phyloP scores from a whole-genome alignment of 768 basidiomycete genomes.

The Butyriboletus loyo region DNA sequence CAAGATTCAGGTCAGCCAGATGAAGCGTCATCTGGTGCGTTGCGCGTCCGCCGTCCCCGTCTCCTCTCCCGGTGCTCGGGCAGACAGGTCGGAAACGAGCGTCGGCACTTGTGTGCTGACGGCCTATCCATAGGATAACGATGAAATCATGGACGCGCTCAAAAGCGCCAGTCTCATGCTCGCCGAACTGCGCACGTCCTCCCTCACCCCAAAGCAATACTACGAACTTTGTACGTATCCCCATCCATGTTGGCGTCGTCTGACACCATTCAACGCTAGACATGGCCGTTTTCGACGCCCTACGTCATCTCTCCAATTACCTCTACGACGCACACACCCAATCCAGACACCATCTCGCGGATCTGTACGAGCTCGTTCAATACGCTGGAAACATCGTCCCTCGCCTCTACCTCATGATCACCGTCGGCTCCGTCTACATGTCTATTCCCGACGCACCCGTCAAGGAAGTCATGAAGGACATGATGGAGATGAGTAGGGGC shows the following conservation, averaged over 20 bases:
- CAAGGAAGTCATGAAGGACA: constrained; percentile 99
- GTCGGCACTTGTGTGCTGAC: neutral
- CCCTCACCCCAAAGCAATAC: constrained; percentile 94
- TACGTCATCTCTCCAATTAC: constrained; percentile 93
- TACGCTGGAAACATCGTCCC: constrained; percentile 97
- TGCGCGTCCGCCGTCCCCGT: neutral
- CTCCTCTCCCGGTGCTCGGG: neutral
- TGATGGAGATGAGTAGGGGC: constrained; percentile 99
- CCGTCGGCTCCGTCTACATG: constrained; percentile 99
- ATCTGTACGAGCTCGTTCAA: constrained; percentile 99
- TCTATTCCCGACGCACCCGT: constrained; percentile 94
- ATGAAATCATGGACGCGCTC: constrained; percentile 98
- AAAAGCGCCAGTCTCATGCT: constrained; percentile 98
- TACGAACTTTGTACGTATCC: constrained; percentile 85
- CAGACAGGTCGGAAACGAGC: too few relatives aligned
- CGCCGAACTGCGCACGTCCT: constrained; percentile 90
- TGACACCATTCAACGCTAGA: constrained; percentile 45
- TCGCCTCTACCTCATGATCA: constrained; percentile 96
- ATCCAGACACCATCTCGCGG: constrained; percentile 92
- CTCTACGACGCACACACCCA: constrained; percentile 94
- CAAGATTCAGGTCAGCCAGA: constrained; percentile 90
- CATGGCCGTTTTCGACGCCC: constrained; percentile 97
- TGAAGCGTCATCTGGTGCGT: constrained; percentile 88
- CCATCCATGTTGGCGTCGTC: neutral
- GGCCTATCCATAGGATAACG: constrained; percentile 60